Conservation (phyloP, 2,329 filamentous ascomycete species). For the Nemania sp. region DNA sequence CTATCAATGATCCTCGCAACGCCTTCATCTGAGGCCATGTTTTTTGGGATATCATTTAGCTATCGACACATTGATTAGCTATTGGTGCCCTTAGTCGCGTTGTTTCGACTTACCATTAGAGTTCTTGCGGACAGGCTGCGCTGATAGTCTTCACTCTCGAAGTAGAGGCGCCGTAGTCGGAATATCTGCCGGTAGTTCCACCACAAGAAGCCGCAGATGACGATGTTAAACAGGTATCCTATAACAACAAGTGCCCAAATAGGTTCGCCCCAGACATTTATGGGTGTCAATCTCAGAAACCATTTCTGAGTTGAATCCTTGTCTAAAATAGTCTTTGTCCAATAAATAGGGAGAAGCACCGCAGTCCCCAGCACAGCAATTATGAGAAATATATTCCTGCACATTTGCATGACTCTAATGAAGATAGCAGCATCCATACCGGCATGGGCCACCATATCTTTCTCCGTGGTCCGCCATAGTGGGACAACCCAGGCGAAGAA, state of each 20-base stretch:
- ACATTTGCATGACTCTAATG: slow-evolving; percentile 89
- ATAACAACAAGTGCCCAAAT: slow-evolving; percentile 72
- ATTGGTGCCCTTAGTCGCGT: not conserved
- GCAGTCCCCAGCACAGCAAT: slow-evolving; percentile 78
- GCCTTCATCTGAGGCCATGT: slow-evolving; percentile 85
- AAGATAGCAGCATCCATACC: slow-evolving; percentile 94
- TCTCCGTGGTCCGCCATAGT: slow-evolving; percentile 81
- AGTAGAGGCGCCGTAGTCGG: slow-evolving; percentile 79
- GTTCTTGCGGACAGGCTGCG: slow-evolving; percentile 83
- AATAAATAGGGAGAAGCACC: slow-evolving; percentile 85
- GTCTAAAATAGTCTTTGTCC: slow-evolving; percentile 61
- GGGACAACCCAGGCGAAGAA: slow-evolving; percentile 88
- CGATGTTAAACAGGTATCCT: slow-evolving; percentile 76
- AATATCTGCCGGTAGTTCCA: slow-evolving; percentile 85
- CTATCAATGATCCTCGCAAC: slow-evolving; percentile 85
- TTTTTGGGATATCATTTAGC: slow-evolving; percentile 85
- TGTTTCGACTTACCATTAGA: slow-evolving; percentile 65
- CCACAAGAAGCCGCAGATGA: slow-evolving; percentile 86
- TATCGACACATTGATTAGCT: slow-evolving; percentile 57
- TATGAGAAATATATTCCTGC: slow-evolving; percentile 85
- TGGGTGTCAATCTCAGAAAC: slow-evolving; percentile 71
- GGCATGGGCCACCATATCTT: slow-evolving; percentile 80
- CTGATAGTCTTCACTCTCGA: slow-evolving; percentile 89
- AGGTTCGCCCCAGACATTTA: slow-evolving; percentile 62
- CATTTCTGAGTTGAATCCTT: slow-evolving; percentile 54